Conservation (phyloP, 1,139 yeast species). For the Meyerozyma athensensis region DNA sequence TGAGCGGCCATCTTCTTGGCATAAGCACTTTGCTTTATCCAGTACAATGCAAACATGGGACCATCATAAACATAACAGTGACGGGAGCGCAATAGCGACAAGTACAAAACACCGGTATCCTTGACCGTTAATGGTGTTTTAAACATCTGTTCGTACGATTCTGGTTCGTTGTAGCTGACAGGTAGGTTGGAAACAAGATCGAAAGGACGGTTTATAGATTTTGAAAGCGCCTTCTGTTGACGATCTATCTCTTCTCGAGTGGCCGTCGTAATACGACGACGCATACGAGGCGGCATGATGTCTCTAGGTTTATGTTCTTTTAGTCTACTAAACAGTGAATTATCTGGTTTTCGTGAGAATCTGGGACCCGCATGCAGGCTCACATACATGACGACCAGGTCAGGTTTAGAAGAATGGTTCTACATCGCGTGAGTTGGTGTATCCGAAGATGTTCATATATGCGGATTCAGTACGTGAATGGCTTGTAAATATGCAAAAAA, state of each 20-base stretch:
- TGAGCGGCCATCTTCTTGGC: conserved; percentile 36
- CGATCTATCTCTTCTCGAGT: conserved; percentile 45
- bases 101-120: conserved; percentile 68
- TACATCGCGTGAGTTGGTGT: neutral
- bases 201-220: conserved; percentile 55
- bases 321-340: neutral
- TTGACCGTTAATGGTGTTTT: conserved; percentile 64
- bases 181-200: conserved; percentile 70
- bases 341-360: neutral
- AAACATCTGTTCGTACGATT: conserved; percentile 42
- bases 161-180: conserved; percentile 54
- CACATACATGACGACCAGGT: neutral
- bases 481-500: too few relatives aligned
- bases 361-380: neutral
- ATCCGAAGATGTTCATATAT: too few relatives aligned
- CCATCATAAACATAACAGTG: conserved; percentile 63
- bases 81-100: conserved; percentile 72
- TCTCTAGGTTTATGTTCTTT: neutral
- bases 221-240: conserved; percentile 40
- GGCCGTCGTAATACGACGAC: conserved; percentile 43
- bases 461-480: too few relatives aligned
- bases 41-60: conserved; percentile 72
- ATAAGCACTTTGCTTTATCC: conserved; percentile 62
- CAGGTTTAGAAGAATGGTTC: neutral
- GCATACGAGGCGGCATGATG: conserved; percentile 40